Conservation (phyloP, 2,329 filamentous ascomycete species). For the Tolypocladium nubicola region DNA sequence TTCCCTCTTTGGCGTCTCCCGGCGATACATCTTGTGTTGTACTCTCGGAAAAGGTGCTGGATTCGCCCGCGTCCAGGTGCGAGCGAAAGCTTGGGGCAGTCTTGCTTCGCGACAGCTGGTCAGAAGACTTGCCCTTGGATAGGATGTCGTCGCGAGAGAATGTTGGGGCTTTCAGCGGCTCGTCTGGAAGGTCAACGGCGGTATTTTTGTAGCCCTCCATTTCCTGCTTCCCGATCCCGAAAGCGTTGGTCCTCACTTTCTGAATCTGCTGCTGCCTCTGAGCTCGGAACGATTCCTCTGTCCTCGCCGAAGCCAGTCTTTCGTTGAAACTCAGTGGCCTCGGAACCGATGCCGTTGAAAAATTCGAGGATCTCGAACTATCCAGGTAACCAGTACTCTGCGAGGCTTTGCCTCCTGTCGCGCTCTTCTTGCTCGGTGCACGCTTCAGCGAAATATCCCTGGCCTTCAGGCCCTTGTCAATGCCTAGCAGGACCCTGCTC, state of each 20-base stretch:
- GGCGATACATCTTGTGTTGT: conserved; percentile 7
- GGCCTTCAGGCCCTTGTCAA: conserved; percentile 77
- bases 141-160: conserved; percentile 57
- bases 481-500: conserved; percentile 68
- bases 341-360: conserved; percentile 12
- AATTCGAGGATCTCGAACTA: conserved; percentile 29
- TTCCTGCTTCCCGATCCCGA: conserved; percentile 45
- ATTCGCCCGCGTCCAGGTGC: conserved; percentile 8
- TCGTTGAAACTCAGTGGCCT: conserved; percentile 66
- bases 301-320: conserved; percentile 62
- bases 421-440: conserved; percentile 39
- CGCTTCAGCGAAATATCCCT: conserved; percentile 77
- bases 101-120: conserved; percentile 30
- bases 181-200: conserved; percentile 43
- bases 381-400: conserved; percentile 30
- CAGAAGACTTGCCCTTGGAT: conserved; percentile 14
- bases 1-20: conserved; percentile 11
- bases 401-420: conserved; percentile 7
- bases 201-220: conserved; percentile 49
- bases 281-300: conserved; percentile 38
- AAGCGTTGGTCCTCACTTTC: conserved; percentile 42
- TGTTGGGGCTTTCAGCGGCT: conserved; percentile 34
- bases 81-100: conserved; percentile 24
- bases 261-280: conserved; percentile 43
- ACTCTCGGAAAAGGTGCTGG: conserved; percentile 1